These are phyloP conservation scores for Lactarius quietus DNA, from an alignment of 768 basidiomycete genomes.

Conservation along the genomic window DNA sequence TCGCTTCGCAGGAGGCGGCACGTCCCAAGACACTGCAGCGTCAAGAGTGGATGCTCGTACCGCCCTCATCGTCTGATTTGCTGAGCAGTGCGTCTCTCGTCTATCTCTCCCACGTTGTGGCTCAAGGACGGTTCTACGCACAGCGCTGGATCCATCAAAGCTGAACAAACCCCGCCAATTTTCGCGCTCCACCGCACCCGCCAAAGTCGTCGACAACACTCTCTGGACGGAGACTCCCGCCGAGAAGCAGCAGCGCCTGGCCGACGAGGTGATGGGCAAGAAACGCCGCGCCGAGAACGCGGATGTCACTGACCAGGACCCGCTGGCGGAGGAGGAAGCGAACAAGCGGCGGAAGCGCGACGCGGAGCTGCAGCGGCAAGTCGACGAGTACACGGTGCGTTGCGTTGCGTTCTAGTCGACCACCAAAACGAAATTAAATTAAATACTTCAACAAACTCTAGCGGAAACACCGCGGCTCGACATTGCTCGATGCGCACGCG, in stretches of 20 bases:
- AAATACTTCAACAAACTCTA: constrained; percentile 13
- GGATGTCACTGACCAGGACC: constrained; percentile 44
- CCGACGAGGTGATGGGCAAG: constrained; percentile 92
- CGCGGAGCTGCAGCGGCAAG: constrained; percentile 62
- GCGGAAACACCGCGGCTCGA: constrained; percentile 31
- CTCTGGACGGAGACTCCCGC: constrained; percentile 98
- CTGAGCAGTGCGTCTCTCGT: constrained; percentile 53
- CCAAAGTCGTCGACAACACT: constrained; percentile 49
- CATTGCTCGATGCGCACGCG: constrained; percentile 41
- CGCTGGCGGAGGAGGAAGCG: constrained; percentile 41
- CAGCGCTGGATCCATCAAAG: constrained; percentile 86
- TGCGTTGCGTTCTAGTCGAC: not conserved
- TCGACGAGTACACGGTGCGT: constrained; percentile 78
- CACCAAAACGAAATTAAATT: not conserved
- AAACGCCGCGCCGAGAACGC: constrained; percentile 66
- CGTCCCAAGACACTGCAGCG: constrained; percentile 77
- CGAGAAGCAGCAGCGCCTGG: constrained; percentile 85
- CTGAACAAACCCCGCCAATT: constrained; percentile 73
- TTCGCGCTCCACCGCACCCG: constrained; percentile 47
- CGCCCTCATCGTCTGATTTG: constrained; percentile 78
- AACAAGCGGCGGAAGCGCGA: constrained; percentile 61
- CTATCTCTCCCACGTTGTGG: not conserved
- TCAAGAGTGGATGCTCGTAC: constrained; percentile 98
- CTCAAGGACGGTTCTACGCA: not conserved
- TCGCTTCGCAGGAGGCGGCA: constrained; percentile 54